Evolutionary conservation across 1,284 basidiomycete genomes (phyloP), one percentile per base, ranked within the genome.

Genomic region (Fomitiporia mediterranea): DNA sequence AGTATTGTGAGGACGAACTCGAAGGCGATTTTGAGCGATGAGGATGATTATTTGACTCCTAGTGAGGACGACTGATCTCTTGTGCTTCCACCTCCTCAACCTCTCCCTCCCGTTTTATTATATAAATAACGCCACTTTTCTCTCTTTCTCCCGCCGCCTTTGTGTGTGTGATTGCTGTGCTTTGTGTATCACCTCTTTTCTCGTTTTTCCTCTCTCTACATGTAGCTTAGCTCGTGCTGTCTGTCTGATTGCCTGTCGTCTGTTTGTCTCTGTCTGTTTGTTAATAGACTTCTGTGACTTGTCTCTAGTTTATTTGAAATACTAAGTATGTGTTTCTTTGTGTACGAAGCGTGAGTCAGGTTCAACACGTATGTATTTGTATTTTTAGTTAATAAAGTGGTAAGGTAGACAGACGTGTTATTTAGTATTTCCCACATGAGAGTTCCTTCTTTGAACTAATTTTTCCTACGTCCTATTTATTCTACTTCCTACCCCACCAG

Each of bases 21-120:
- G 60, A 87, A 83, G 67, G 83, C 83, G 68, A 78, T 90, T 54
- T 70, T 89, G 68, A 89, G 86, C 63, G 87, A 90, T 63, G 87
- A 89, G 60, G 88, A 89, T 30, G 62, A 59, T 68, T 84, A 83
- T 64, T 68, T 83, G 61, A 84, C 81, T 21, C 79, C 78, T 34
- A 83, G 79, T 60, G 81, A 83, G 55, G 81, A 83, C 38, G 82
- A 83, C 17, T 81, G 59, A 48, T 51, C 4, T n/a, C 8, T 27
- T 25, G 2, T 25, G 21, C 25, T 49, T 23, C 11, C 19, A 15
- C 44, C 37, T n/a, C n/a, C n/a, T n/a, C n/a, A n/a, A n/a, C n/a
- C n/a, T n/a, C n/a, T n/a, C n/a, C n/a, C n/a, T n/a, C n/a, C n/a
- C n/a, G n/a, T n/a, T n/a, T n/a, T n/a, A n/a, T n/a, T n/a, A n/a